Evolutionary conservation across 139 green algal species (phyloP).

Genomic region (Nannochloris sp.): DNA sequence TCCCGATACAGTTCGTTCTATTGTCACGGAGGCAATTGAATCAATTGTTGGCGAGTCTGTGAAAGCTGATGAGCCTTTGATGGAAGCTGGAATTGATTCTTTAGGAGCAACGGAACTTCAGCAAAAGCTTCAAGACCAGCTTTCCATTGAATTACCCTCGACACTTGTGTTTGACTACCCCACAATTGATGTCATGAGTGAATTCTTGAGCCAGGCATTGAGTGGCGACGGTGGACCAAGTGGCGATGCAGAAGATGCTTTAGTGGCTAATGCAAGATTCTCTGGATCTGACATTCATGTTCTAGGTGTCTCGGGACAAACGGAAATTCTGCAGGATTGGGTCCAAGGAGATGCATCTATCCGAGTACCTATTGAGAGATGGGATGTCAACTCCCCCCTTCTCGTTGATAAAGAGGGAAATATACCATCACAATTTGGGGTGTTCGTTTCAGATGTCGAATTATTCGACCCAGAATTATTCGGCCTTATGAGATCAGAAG

Average conservation of each 20-base stretch:
- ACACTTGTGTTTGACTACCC: conserved; percentile 66
- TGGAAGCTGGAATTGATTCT: conserved; percentile 72
- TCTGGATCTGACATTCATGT: conserved; percentile 3
- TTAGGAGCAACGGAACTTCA: conserved; percentile 74
- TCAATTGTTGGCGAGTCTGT: conserved; percentile 24
- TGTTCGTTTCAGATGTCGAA: conserved; percentile 37
- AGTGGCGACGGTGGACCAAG: background rate
- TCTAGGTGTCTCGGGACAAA: conserved; percentile 6
- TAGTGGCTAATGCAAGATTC: background rate
- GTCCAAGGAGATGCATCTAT: conserved; percentile 14
- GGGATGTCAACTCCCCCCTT: conserved; percentile 28
- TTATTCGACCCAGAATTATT: conserved; percentile 48
- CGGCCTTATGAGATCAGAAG: conserved; percentile 30
- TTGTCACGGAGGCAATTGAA: conserved; percentile 17
- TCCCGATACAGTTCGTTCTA: background rate
- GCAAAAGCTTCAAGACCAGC: conserved; percentile 40
- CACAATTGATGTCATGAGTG: conserved; percentile 36
- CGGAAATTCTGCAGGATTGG: conserved; percentile 7
- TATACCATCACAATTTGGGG: conserved; percentile 37
- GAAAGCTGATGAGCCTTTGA: conserved; percentile 51
- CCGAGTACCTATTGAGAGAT: conserved; percentile 35
- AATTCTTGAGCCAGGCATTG: conserved; percentile 29
- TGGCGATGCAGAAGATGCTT: background rate
- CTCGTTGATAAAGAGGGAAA: background rate
- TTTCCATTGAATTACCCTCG: conserved; percentile 33